Conservation (phyloP, 352 stramenopile genomes). For the Chrysophaeum taylorii region DNA sequence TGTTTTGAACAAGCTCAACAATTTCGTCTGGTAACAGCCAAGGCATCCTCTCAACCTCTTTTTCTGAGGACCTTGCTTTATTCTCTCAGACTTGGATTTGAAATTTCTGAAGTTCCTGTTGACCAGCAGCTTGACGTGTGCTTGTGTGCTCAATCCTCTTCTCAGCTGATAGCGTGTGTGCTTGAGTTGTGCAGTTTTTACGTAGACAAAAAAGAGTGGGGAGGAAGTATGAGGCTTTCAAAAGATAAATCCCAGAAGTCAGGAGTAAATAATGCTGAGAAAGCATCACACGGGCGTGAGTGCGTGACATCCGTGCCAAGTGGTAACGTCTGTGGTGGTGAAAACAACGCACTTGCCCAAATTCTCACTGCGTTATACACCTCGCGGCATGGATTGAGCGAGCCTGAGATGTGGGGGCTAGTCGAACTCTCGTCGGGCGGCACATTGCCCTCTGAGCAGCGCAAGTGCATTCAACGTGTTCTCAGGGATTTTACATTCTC, state of each 20-base stretch:
- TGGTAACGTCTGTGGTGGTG: too few relatives aligned
- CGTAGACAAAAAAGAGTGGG: too few relatives aligned
- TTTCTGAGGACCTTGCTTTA: conserved; percentile 33
- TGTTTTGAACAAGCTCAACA: conserved; percentile 19
- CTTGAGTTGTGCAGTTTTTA: conserved; percentile 21
- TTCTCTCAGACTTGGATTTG: conserved; percentile 24
- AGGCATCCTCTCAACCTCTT: conserved; percentile 25
- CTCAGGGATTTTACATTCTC: conserved; percentile 35
- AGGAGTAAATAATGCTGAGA: too few relatives aligned
- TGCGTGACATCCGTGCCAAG: too few relatives aligned
- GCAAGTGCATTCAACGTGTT: conserved; percentile 19
- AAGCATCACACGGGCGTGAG: too few relatives aligned
- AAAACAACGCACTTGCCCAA: conserved; percentile 24
- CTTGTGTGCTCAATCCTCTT: conserved; percentile 15
- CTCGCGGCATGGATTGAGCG: conserved; percentile 24
- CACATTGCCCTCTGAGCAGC: conserved; percentile 15
- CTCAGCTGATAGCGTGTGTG: conserved; percentile 20
- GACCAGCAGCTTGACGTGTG: conserved; percentile 32
- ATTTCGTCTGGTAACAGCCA: conserved; percentile 26
- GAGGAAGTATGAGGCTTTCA: too few relatives aligned
- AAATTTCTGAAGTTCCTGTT: conserved; percentile 18
- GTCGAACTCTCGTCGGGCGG: conserved; percentile 22
- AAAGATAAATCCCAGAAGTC: too few relatives aligned
- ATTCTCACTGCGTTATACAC: conserved; percentile 29
- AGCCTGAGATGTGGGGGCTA: conserved; percentile 30